A percentile compares a stretch with the other conserved stretches of the same genome.
These are phyloP conservation scores for Lactuca sativa DNA, from an alignment of 129 eudicot genomes.

Conservation along the genomic window DNA sequence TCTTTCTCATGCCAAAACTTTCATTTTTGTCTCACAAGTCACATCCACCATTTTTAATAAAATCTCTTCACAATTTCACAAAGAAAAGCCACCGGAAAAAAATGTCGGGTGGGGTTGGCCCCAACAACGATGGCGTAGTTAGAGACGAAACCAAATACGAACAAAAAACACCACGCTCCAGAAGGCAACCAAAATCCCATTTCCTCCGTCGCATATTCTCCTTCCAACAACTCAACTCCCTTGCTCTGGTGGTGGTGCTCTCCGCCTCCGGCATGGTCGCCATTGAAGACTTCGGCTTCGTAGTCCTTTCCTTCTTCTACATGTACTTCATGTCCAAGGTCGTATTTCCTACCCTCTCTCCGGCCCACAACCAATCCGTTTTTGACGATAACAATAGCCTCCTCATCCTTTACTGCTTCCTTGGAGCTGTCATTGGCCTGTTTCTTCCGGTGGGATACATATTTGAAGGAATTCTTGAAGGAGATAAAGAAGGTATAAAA, in stretches of 20 bases:
- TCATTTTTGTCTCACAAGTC: background rate
- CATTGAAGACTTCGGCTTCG: conserved; percentile 48
- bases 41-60: background rate
- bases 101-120: conserved; percentile 71
- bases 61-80: background rate
- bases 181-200: conserved; percentile 16
- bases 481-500: conserved; percentile 72
- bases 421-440: conserved; percentile 51
- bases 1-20: conserved; percentile 12
- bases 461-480: conserved; percentile 58
- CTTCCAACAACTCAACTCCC: conserved; percentile 59
- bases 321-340: conserved; percentile 57
- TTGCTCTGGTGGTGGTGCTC: conserved; percentile 56
- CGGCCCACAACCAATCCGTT: conserved; percentile 29
- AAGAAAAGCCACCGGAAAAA: background rate
- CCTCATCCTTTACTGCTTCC: conserved; percentile 36
- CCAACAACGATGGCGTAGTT: conserved; percentile 39
- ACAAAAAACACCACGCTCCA: background rate
- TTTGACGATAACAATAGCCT: conserved; percentile 33
- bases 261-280: conserved; percentile 74
- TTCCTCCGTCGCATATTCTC: conserved; percentile 30
- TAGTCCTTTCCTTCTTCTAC: conserved; percentile 56
- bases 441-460: conserved; percentile 72
- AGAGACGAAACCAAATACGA: conserved; percentile 23
- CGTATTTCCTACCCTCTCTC: conserved; percentile 55